Conservation (phyloP, 2,329 filamentous ascomycete genomes). For the Phaeosphaeriaceae sp. region DNA sequence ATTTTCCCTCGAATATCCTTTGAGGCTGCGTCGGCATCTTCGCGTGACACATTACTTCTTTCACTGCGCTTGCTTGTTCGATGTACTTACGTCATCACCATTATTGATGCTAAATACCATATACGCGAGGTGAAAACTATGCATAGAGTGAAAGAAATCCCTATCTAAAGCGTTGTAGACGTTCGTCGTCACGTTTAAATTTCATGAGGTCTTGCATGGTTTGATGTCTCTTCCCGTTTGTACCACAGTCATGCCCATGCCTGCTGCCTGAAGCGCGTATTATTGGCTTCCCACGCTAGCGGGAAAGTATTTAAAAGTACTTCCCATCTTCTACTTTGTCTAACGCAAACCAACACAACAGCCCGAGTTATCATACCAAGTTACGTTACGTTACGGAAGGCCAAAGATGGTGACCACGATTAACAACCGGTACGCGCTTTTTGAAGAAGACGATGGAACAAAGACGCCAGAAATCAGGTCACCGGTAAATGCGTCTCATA, state of each 20-base stretch:
- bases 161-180: background rate
- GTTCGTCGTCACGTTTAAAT: background rate
- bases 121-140: too few species aligned
- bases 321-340: background rate
- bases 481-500: conserved; percentile 11
- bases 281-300: background rate
- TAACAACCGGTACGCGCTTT: conserved; percentile 35
- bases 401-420: conserved; percentile 20
- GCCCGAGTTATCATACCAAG: background rate
- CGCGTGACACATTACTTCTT: too few species aligned
- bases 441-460: conserved; percentile 19
- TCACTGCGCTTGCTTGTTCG: too few species aligned
- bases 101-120: too few species aligned
- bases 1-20: too few species aligned
- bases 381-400: background rate
- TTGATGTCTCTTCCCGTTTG: conserved; percentile 1
- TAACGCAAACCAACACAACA: background rate
- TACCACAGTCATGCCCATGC: background rate
- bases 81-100: too few species aligned
- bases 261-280: background rate
- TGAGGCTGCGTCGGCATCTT: too few species aligned
- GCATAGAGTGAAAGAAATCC: background rate
- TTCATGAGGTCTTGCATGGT: background rate
- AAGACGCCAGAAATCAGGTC: conserved; percentile 1
- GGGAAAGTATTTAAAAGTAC: background rate